These are phyloP conservation scores for Setaria viridis DNA, from an alignment of 202 grass and related monocot genomes.

Conservation along the genomic window DNA sequence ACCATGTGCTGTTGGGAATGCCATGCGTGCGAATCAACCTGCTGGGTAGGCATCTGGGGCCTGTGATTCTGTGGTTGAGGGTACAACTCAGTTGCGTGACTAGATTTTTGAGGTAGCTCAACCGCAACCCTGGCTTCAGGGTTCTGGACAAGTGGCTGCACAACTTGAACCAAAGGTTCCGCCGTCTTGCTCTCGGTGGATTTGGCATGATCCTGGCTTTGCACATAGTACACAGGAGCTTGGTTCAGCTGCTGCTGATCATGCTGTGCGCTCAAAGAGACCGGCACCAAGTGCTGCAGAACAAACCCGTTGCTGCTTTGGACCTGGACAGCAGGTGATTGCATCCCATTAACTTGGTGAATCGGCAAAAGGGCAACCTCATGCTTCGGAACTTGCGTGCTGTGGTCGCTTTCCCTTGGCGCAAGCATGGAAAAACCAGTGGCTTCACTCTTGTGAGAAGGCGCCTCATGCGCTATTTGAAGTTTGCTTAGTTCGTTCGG, in stretches of 20 bases:
- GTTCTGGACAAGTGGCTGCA: constrained; percentile 59
- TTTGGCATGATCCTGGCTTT: constrained; percentile 48
- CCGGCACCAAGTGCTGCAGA: constrained; percentile 59
- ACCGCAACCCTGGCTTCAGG: constrained; percentile 49
- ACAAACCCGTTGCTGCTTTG: constrained; percentile 54
- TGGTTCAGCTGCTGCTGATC: constrained; percentile 63
- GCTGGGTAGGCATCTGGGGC: constrained; percentile 56
- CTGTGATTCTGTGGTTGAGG: constrained; percentile 60
- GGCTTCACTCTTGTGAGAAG: constrained; percentile 59
- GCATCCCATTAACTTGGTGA: constrained; percentile 56
- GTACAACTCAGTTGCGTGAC: constrained; percentile 50
- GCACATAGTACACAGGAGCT: constrained; percentile 59
- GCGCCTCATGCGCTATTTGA: constrained; percentile 66
- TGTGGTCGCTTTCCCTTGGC: constrained; percentile 56
- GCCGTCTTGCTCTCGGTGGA: constrained; percentile 31
- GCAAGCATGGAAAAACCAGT: constrained; percentile 35
- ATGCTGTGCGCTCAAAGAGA: constrained; percentile 53
- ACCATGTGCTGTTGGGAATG: constrained; percentile 55
- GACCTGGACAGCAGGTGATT: constrained; percentile 46
- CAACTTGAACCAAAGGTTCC: constrained; percentile 57
- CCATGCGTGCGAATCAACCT: constrained; percentile 58
- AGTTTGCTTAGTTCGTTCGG: constrained; percentile 77
- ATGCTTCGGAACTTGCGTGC: constrained; percentile 55
- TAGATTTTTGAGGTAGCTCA: constrained; percentile 51
- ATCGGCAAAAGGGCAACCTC: constrained; percentile 72